Percentiles rank a stretch among this genome's conserved stretches.
Evolutionary conservation across 106 monocot genomes (phyloP).

Genomic region (Dendrobium huoshanense): DNA sequence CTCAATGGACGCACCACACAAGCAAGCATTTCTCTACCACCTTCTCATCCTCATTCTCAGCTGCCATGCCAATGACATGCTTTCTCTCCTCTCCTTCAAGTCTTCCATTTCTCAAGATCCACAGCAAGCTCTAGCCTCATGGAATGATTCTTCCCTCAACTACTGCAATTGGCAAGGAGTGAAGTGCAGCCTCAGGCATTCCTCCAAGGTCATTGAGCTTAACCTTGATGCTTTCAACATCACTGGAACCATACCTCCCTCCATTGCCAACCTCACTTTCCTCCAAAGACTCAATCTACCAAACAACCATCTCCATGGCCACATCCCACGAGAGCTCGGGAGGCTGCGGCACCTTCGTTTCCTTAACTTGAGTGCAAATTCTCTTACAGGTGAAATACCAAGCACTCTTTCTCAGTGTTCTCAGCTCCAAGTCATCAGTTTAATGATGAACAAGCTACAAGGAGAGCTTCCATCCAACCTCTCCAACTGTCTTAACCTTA

Average conservation of each 20-base stretch:
- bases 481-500: not conserved
- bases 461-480: conserved; percentile 28
- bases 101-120: conserved; percentile 12
- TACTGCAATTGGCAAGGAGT: conserved; percentile 40
- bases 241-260: conserved; percentile 19
- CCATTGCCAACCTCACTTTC: conserved; percentile 35
- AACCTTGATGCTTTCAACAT: conserved; percentile 16
- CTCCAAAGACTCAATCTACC: conserved; percentile 22
- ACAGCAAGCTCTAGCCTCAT: conserved; percentile 15
- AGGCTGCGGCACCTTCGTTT: conserved; percentile 4
- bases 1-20: too few relatives aligned
- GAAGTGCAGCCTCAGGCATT: conserved; percentile 6
- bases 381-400: conserved; percentile 21
- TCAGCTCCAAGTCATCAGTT: conserved; percentile 1
- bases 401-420: conserved; percentile 5
- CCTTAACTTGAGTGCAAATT: not conserved
- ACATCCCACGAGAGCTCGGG: conserved; percentile 22
- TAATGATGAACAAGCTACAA: conserved; percentile 13
- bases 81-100: conserved; percentile 41
- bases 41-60: not conserved
- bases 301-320: conserved; percentile 14
- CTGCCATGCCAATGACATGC: not conserved
- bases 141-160: conserved; percentile 16
- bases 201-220: conserved; percentile 14
- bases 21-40: not conserved